These are phyloP conservation scores for Porphyrellus cyaneotinctus DNA, from an alignment of 768 basidiomycete species.

Conservation along the genomic window DNA sequence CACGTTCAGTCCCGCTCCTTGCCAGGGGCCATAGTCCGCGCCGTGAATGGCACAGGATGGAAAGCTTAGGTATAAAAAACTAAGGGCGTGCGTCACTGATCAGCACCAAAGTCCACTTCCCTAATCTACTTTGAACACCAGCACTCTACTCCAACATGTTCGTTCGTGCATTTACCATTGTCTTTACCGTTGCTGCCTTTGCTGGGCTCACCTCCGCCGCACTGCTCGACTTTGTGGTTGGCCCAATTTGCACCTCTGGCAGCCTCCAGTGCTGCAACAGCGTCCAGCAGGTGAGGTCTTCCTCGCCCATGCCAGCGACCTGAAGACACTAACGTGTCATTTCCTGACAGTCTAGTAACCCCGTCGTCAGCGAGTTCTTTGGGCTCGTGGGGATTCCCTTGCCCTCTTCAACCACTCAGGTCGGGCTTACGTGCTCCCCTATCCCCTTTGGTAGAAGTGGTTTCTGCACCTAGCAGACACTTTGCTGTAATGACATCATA, in stretches of 20 bases:
- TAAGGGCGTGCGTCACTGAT: background rate
- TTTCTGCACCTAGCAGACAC: background rate
- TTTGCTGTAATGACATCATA: background rate
- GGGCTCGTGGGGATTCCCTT: background rate
- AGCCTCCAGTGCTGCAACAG: conserved; percentile 17
- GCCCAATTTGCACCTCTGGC: conserved; percentile 38
- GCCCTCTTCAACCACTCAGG: background rate
- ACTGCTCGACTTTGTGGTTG: conserved; percentile 1
- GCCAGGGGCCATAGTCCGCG: too few species aligned
- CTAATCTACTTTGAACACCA: background rate
- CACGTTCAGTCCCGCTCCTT: background rate
- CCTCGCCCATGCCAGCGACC: background rate
- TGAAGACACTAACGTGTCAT: background rate
- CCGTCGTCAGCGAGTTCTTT: background rate
- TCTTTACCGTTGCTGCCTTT: conserved; percentile 6
- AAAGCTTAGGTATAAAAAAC: background rate
- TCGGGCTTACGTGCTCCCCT: conserved; percentile 1
- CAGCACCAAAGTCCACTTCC: background rate
- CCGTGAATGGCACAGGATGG: background rate
- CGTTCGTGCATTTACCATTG: background rate
- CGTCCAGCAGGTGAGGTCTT: background rate
- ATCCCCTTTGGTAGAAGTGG: background rate
- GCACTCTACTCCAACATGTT: background rate
- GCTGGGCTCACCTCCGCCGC: background rate
- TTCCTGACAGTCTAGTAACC: background rate